A percentile compares a stretch with the other conserved stretches of the same genome.
Evolutionary conservation across 805 yeast species (phyloP).

Genomic region (Lipomyces sp.): DNA sequence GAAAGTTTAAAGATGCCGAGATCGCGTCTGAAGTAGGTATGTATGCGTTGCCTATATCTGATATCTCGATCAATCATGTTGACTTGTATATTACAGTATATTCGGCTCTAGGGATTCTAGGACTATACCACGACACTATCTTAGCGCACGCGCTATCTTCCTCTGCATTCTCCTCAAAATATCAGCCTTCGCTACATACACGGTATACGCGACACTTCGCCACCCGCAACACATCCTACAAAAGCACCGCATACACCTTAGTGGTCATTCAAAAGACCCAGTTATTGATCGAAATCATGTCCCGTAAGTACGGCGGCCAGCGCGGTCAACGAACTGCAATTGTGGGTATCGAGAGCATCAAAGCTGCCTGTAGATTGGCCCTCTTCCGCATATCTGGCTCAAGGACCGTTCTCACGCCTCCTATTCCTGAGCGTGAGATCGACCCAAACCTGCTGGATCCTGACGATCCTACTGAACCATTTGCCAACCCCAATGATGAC

Average conservation of each 20-base stretch:
- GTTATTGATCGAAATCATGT: conserved; percentile 48
- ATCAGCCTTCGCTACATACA: conserved; percentile 40
- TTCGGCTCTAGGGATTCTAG: conserved; percentile 45
- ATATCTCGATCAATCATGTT: neutral
- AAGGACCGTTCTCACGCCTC: conserved; percentile 44
- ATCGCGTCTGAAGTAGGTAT: conserved; percentile 46
- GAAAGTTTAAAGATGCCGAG: conserved; percentile 49
- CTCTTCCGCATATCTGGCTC: conserved; percentile 40
- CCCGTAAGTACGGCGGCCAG: conserved; percentile 41
- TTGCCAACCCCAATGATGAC: conserved; percentile 4
- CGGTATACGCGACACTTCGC: conserved; percentile 42
- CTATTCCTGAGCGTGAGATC: conserved; percentile 46
- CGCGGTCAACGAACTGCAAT: conserved; percentile 43
- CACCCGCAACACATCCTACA: conserved; percentile 39
- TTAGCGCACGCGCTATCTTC: conserved; percentile 42
- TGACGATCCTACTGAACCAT: conserved; percentile 14
- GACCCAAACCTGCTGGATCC: conserved; percentile 44
- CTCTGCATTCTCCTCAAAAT: conserved; percentile 12
- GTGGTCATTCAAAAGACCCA: conserved; percentile 45
- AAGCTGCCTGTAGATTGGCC: conserved; percentile 43
- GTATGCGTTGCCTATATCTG: conserved; percentile 9
- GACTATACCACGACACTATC: conserved; percentile 48
- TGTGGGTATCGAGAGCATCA: conserved; percentile 35
- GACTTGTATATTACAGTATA: conserved; percentile 32
- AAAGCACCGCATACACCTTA: conserved; percentile 42